Evolutionary conservation across 352 stramenopile genomes (phyloP), one percentile per base, ranked within the genome.

Genomic region (Pelagophyceae sp.): DNA sequence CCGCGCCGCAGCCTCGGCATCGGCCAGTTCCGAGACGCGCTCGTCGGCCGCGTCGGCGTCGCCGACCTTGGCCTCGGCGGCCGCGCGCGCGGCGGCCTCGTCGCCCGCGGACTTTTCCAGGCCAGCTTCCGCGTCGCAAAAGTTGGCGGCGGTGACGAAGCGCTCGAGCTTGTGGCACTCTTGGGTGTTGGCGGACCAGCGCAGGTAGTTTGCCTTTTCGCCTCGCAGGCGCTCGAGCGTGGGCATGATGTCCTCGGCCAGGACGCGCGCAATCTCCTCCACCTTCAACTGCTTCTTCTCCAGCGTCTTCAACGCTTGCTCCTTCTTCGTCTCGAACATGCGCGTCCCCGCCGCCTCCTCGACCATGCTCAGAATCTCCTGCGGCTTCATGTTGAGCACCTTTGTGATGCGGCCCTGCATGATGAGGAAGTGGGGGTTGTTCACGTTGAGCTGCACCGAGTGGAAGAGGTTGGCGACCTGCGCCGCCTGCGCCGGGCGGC

Each of bases 341-440:
- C 96, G 90, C 70, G 96, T 99, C 32, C 96, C 96, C 3, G 96
- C 96, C 0, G 96, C 96, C 82, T 99, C 96, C 87, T 99, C 96
- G 32, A 99, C 97, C 96, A 99, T 99, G 60, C 95, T 93, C 25
- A 99, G 87, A 83, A 99, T 99, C 87, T 99, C 96, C 6, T 90
- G 87, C 2, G 96, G 96, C 83, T 99, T 99, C 96, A 99, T 99
- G 84, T 99, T 99, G 40, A 99, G 88, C 51, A 99, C 96, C 84
- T 99, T 98, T 60, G 95, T 98, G 80, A 98, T 98, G 25, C 94
- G 90, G 80, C 88, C 86, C 85, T 99, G 96, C 96, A 99, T 99
- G 87, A 99, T 99, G 67, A 99, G 88, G 83, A 99, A 99, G 83
- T 99, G 96, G 69, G 96, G 96, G 88, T 99, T 99, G 89, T 99